Evolutionary conservation across 2,329 filamentous ascomycete species (phyloP).

Genomic region (Parascedosporium putredinis): DNA sequence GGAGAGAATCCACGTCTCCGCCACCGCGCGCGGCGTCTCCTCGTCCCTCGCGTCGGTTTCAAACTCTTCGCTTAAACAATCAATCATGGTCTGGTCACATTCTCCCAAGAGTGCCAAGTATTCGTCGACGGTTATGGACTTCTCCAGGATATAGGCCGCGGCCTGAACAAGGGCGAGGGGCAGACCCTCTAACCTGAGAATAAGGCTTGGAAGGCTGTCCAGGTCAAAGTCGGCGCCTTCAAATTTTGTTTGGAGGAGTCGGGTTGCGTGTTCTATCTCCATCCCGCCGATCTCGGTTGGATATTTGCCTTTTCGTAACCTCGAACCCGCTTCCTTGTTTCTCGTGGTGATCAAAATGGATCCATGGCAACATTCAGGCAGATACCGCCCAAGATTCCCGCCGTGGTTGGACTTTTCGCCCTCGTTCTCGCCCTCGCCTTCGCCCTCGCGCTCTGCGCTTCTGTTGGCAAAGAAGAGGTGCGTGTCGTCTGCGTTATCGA

Average conservation of each 20-base stretch:
- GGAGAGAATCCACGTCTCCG: constrained; percentile 23
- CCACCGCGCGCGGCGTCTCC: constrained; percentile 16
- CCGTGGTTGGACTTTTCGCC: constrained; percentile 10
- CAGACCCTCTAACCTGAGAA: too few relatives aligned
- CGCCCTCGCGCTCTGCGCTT: too few relatives aligned
- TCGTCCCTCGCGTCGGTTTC: constrained; percentile 20
- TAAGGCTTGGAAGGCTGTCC: constrained; percentile 11
- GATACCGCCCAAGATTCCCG: constrained; percentile 13
- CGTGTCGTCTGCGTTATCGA: constrained; percentile 8
- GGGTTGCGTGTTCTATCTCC: constrained; percentile 15
- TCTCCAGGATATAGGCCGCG: constrained; percentile 23
- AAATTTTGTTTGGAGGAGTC: constrained; percentile 16
- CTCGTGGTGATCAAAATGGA: constrained; percentile 23
- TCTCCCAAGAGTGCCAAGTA: constrained; percentile 20
- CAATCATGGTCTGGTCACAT: constrained; percentile 14
- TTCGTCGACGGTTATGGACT: constrained; percentile 12
- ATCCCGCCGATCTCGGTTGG: constrained; percentile 19
- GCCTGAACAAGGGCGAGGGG: constrained; percentile 25
- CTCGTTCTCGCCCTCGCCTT: background rate
- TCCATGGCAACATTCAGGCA: constrained; percentile 22
- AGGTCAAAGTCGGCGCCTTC: background rate
- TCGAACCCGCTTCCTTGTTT: constrained; percentile 20
- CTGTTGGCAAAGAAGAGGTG: constrained; percentile 2
- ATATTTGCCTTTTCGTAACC: constrained; percentile 14
- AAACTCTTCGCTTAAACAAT: constrained; percentile 20